Base-by-base conservation (phyloP, 2,329 filamentous ascomycete species). In the Colletotrichum sp. region DNA sequence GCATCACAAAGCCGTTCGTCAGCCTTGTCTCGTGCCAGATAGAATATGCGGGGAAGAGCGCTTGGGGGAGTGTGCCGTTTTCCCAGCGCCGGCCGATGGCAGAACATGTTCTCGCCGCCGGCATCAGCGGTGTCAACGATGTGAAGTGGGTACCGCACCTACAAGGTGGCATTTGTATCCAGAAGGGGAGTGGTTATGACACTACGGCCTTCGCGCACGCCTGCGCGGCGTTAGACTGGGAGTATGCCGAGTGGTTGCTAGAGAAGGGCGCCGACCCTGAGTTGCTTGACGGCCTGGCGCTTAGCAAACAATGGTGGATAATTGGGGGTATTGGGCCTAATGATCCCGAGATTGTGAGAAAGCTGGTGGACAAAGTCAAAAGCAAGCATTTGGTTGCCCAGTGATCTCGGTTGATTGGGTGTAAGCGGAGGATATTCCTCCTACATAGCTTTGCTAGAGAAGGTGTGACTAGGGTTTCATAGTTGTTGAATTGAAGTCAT, bases 391-490 rank as follows among this genome's bases (percentile, higher is more conserved):
- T 52, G n/a, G 6, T 13, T 13, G 44, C n/a, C 44, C n/a, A 52
- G n/a, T 52, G 44, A 52, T 22, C 12, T 52, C 11, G n/a, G n/a
- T 2, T 5, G 44, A 22, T 22, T 52, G n/a, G 44, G n/a, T 52
- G 12, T 52, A 3, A 52, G 11, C 19, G 44, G 44, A 22, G 6
- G 1, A 13, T 13, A 22, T 52, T 52, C 6, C 6, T 52, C 44
- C 0, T 8, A 8, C n/a, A 22, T 13, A 22, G 44, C 44, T 0
- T 5, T 4, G 3, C 11, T 8, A 13, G 11, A 52, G 6, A 12
- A 48, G 11, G n/a, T 13, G n/a, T 13, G n/a, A 52, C 11, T 22
- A 52, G 44, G n/a, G 3, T 5, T 22, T 3, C 6, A 0, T 52
- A 13, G 6, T 22, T 22, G 3, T 1, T 52, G 2, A 52, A 52